These are phyloP conservation scores for Elymus sibiricus DNA, from an alignment of 176 grass and related monocot genomes.

Conservation along the genomic window DNA sequence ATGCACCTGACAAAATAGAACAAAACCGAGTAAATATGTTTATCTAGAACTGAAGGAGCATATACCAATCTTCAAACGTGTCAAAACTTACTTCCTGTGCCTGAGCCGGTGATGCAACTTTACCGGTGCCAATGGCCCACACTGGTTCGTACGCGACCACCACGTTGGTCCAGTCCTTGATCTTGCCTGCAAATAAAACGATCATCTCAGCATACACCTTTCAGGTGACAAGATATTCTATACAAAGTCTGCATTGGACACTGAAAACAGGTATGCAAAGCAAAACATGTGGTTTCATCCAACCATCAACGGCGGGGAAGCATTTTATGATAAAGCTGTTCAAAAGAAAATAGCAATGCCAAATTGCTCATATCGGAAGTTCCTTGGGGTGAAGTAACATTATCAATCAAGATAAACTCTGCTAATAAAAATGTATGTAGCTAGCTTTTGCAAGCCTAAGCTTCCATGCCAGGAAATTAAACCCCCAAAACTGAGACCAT, in stretches of 20 bases:
- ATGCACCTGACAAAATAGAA: constrained; percentile 55
- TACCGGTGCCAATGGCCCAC: constrained; percentile 98
- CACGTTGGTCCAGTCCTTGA: constrained; percentile 83
- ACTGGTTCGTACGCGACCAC: constrained; percentile 96
- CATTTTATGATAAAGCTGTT: neutral
- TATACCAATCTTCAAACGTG: neutral
- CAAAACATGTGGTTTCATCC: neutral
- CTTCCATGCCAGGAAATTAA: neutral
- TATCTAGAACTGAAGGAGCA: neutral
- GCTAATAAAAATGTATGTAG: neutral
- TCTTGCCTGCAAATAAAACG: constrained; percentile 57
- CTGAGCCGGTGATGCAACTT: constrained; percentile 88
- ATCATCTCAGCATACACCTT: neutral
- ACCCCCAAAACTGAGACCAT: neutral
- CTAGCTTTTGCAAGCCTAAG: neutral
- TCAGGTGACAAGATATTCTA: neutral
- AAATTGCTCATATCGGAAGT: neutral
- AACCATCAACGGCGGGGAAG: neutral
- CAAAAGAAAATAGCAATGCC: neutral
- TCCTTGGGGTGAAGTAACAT: neutral
- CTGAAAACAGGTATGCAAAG: neutral
- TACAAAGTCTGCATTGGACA: neutral
- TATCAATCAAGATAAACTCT: neutral
- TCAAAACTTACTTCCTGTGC: constrained; percentile 85
- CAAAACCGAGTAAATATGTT: neutral